Evolutionary conservation across 2,329 filamentous ascomycete species (phyloP), one percentile per base, ranked within the genome.

Genomic region (Xylariaceae sp.): DNA sequence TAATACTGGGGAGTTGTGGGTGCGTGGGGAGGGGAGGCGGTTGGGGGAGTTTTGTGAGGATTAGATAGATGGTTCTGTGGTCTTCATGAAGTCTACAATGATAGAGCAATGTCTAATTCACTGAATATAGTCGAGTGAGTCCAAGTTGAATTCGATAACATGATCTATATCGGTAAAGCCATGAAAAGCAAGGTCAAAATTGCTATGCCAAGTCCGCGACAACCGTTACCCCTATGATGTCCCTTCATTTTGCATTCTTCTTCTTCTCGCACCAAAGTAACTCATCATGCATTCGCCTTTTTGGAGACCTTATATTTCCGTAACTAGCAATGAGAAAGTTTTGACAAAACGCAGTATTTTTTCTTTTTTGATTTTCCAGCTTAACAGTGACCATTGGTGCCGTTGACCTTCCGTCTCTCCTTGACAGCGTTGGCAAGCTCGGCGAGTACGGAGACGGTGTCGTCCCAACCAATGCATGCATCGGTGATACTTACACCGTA

Each of bases 401-500:
- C 59, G 4, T 70, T 63, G 3, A 77, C 65, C 60, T 79, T 82
- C 73, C 89, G 83, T 69, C 91, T 83, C 73, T 88, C 83, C 72
- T 87, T 86, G 56, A 97, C 90, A 34, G 92, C 89, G 56, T 86
- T 82, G 15, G 93, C 93, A 50, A 99, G 83, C 54, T 80, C 80
- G 65, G 88, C 88, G 9, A 97, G 84, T 1, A 93, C 88, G 0
- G 78, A 77, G 68, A 92, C 87, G 2, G 94, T 97, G 68, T 95
- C 90, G 64, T 93, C 86, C 93, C 92, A 97, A 75, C 87, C 82
- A 73, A 99, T 97, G 77, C 94, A 99, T 53, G 94, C 93, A 75
- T 99, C 94, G 0, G 94, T 99, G 74, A 97, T 97, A 74, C 89
- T 94, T 71, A 97, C 89, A 68, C 94, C 94, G 76, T 96, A 92